phyloP scores from a whole-genome alignment of 23 red algal species.

The Chondrus crispus region DNA sequence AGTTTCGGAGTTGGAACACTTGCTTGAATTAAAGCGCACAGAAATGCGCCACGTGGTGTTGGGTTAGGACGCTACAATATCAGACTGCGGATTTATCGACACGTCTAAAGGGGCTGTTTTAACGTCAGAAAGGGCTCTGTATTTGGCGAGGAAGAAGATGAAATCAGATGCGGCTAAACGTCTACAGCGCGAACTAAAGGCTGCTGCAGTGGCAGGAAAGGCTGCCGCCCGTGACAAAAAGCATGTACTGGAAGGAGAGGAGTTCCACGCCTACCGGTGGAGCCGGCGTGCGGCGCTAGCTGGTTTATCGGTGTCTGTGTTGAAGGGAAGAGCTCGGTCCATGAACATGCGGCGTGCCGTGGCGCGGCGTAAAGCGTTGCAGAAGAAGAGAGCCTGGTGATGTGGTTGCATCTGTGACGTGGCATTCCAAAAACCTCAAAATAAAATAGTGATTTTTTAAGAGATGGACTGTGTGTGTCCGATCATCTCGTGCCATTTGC shows the following conservation, averaged over 20 bases:
- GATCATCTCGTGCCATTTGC: neutral
- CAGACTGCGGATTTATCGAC: neutral
- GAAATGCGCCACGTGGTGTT: neutral
- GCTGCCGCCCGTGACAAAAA: too few relatives aligned
- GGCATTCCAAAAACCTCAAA: neutral
- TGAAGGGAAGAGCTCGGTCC: neutral
- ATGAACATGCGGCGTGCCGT: neutral
- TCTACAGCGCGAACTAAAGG: too few relatives aligned
- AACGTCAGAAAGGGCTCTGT: neutral
- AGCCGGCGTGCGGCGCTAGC: neutral
- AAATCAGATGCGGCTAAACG: neutral
- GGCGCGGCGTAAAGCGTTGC: neutral
- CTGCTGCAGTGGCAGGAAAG: too few relatives aligned
- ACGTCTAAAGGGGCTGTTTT: neutral
- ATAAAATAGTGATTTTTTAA: neutral
- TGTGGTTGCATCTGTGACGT: neutral
- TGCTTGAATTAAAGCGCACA: neutral
- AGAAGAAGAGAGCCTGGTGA: neutral
- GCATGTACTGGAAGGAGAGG: too few relatives aligned
- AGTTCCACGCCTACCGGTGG: too few relatives aligned
- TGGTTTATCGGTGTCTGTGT: neutral
- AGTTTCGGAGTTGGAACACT: neutral
- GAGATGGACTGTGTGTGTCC: neutral
- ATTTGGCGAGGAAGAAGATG: too few relatives aligned
- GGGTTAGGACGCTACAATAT: neutral